Conservation (phyloP, 352 stramenopile species). For the Phytopythium boreale region DNA sequence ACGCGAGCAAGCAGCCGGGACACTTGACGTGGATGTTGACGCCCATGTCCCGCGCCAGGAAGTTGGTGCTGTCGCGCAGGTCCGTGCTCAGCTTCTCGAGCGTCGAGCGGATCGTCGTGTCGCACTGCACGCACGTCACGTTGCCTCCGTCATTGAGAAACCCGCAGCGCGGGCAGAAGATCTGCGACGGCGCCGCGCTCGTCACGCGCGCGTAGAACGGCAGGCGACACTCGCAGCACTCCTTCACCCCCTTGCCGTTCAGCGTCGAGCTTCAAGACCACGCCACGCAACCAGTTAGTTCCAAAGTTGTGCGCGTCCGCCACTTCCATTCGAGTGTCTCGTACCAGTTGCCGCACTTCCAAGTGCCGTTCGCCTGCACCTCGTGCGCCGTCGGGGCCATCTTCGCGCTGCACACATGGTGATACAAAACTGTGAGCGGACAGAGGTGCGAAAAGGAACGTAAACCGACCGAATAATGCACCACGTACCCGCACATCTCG, state of each 20-base stretch:
- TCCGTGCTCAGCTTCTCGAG: slow-evolving; percentile 74
- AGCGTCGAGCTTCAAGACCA: slow-evolving; percentile 28
- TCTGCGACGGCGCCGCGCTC: slow-evolving; percentile 61
- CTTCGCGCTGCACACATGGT: slow-evolving; percentile 28
- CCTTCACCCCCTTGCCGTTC: slow-evolving; percentile 60
- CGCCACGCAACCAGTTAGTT: background rate
- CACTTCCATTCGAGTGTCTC: background rate
- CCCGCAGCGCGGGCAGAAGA: slow-evolving; percentile 73
- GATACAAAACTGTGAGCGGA: background rate
- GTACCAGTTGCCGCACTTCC: slow-evolving; percentile 74
- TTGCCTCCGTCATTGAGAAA: slow-evolving; percentile 76
- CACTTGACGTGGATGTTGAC: slow-evolving; percentile 86
- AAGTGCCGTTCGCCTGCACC: slow-evolving; percentile 61
- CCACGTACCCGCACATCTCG: slow-evolving; percentile 68
- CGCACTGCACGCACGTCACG: slow-evolving; percentile 65
- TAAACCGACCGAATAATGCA: background rate
- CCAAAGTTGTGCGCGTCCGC: background rate
- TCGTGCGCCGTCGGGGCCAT: slow-evolving; percentile 69
- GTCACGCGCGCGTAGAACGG: slow-evolving; percentile 66
- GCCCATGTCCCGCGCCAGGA: slow-evolving; percentile 75
- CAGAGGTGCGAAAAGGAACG: background rate
- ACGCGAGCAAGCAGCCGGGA: slow-evolving; percentile 69
- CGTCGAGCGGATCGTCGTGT: slow-evolving; percentile 69
- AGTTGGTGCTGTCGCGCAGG: slow-evolving; percentile 76
- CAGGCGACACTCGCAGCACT: slow-evolving; percentile 57